Percentiles rank a stretch among this genome's conserved stretches.
Evolutionary conservation across 2,329 filamentous ascomycete genomes (phyloP).

Genomic region (Chrysoporthe austroafricana): DNA sequence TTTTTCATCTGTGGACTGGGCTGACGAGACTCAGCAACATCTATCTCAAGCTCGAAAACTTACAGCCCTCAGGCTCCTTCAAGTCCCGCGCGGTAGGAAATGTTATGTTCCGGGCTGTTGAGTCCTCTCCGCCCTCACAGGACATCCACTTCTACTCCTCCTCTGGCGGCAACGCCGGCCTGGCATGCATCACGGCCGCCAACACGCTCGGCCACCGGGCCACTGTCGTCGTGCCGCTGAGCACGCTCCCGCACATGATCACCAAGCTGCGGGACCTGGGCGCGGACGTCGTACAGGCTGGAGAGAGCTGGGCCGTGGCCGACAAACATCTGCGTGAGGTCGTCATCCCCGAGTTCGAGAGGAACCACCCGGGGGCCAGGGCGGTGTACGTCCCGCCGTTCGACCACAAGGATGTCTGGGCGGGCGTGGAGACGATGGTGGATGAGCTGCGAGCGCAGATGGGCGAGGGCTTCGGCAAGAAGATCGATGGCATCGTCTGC

Average conservation of each 20-base stretch:
- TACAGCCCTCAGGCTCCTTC: slow-evolving; percentile 83
- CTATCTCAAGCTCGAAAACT: slow-evolving; percentile 80
- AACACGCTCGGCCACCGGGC: slow-evolving; percentile 61
- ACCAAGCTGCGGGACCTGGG: slow-evolving; percentile 68
- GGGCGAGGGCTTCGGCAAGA: slow-evolving; percentile 25
- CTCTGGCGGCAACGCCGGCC: slow-evolving; percentile 78
- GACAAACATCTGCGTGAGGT: slow-evolving; percentile 63
- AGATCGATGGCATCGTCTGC: slow-evolving; percentile 67
- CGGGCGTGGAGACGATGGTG: slow-evolving; percentile 62
- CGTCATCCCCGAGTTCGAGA: slow-evolving; percentile 48
- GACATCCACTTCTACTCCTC: slow-evolving; percentile 71
- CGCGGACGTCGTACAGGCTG: slow-evolving; percentile 67
- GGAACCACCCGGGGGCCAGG: slow-evolving; percentile 35
- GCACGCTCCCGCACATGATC: slow-evolving; percentile 70
- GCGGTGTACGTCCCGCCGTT: slow-evolving; percentile 69
- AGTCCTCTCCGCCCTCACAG: slow-evolving; percentile 38
- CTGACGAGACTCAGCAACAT: slow-evolving; percentile 59
- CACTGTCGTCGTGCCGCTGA: slow-evolving; percentile 72
- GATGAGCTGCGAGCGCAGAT: slow-evolving; percentile 47
- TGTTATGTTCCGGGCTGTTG: slow-evolving; percentile 60
- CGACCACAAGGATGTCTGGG: slow-evolving; percentile 68
- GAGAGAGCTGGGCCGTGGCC: slow-evolving; percentile 70
- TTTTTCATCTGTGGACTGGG: neutral
- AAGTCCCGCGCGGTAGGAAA: slow-evolving; percentile 79
- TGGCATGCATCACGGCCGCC: slow-evolving; percentile 77